These are phyloP conservation scores for Ogataea siamensis DNA, from an alignment of 805 yeast species.

Conservation along the genomic window DNA sequence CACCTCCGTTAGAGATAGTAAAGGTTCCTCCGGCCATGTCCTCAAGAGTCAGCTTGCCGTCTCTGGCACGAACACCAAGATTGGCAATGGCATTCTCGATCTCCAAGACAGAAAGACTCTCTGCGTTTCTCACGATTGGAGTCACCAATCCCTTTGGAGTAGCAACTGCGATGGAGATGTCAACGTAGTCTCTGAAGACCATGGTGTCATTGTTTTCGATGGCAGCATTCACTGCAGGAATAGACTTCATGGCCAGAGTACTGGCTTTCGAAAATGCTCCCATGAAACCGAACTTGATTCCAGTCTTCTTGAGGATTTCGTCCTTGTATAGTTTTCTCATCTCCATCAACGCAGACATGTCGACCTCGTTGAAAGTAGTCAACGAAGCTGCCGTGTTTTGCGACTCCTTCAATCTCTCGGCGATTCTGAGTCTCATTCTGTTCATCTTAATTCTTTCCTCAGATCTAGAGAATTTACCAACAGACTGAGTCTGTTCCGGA, in stretches of 20 bases:
- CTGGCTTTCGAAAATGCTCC: constrained; percentile 96
- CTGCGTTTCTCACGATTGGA: constrained; percentile 96
- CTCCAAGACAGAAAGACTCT: constrained; percentile 81
- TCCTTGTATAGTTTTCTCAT: constrained; percentile 97
- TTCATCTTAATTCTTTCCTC: constrained; percentile 97
- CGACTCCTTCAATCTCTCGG: constrained; percentile 98
- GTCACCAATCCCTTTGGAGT: constrained; percentile 99
- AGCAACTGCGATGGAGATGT: constrained; percentile 95
- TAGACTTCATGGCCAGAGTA: constrained; percentile 87
- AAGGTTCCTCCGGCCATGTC: constrained; percentile 99
- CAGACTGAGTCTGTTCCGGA: constrained; percentile 34
- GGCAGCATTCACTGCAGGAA: constrained; percentile 93
- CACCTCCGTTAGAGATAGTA: constrained; percentile 99
- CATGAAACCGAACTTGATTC: constrained; percentile 97
- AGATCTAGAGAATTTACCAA: constrained; percentile 66
- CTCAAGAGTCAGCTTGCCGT: constrained; percentile 92
- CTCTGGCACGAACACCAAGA: constrained; percentile 92
- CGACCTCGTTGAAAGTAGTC: constrained; percentile 97
- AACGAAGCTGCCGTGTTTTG: constrained; percentile 98
- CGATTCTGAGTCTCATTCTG: constrained; percentile 98
- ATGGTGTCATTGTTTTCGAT: constrained; percentile 90
- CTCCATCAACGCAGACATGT: constrained; percentile 87
- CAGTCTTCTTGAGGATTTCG: constrained; percentile 89
- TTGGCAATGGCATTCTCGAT: constrained; percentile 81
- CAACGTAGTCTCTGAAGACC: constrained; percentile 94